Conservation (phyloP, 768 basidiomycete species). For the Lentinula lateritia region DNA sequence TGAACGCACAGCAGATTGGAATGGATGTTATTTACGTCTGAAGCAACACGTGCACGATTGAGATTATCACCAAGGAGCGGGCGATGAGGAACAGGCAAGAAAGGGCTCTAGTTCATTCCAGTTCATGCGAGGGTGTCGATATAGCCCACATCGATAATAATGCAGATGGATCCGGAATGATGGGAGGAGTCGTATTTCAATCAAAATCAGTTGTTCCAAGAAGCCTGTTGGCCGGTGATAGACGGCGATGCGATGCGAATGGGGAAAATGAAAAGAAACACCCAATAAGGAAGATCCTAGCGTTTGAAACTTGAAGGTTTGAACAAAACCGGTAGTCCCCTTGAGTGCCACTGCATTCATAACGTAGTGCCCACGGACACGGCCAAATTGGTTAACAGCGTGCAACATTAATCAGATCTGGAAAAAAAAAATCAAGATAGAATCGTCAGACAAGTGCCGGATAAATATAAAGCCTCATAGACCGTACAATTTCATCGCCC, state of each 20-base stretch:
- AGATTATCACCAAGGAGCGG: background rate
- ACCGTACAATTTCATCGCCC: background rate
- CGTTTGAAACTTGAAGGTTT: background rate
- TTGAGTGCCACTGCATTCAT: background rate
- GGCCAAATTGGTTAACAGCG: background rate
- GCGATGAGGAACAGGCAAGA: background rate
- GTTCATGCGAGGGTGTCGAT: background rate
- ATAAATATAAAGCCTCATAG: background rate
- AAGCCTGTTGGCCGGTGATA: constrained; percentile 1
- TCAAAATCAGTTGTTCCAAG: background rate
- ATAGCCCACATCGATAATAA: background rate
- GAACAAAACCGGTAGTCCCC: background rate
- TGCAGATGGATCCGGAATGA: background rate
- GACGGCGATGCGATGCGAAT: background rate
- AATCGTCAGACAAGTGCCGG: constrained; percentile 1
- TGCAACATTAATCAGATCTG: background rate
- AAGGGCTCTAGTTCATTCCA: background rate
- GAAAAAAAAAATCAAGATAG: background rate
- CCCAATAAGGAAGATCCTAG: background rate
- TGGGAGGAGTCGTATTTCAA: background rate
- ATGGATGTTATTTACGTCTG: background rate
- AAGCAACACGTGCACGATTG: background rate
- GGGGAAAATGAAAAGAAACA: background rate
- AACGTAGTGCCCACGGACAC: constrained; percentile 1
- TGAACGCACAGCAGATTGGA: background rate